These are phyloP conservation scores for Sphagnurus paluster DNA, from an alignment of 1,284 basidiomycete genomes.

Conservation along the genomic window DNA sequence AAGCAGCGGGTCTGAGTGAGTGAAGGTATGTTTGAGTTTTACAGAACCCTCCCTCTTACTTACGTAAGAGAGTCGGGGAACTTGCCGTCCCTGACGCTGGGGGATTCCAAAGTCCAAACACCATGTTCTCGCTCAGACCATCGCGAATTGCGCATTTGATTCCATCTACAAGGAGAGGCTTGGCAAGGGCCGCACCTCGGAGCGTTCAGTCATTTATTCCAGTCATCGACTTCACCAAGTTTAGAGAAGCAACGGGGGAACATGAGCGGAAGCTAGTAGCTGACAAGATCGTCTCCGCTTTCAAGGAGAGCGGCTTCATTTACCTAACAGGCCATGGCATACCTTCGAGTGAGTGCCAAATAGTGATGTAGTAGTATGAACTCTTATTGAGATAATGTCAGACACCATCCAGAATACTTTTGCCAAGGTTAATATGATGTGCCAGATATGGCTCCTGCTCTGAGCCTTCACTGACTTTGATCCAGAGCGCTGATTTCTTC, in stretches of 20 bases:
- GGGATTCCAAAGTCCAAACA: not conserved
- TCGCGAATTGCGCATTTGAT: slow-evolving; percentile 10
- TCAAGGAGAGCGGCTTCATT: slow-evolving; percentile 77
- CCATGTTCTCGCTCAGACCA: slow-evolving; percentile 31
- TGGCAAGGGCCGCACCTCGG: slow-evolving; percentile 28
- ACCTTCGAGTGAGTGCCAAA: slow-evolving; percentile 33
- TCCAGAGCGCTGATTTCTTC: slow-evolving; percentile 76
- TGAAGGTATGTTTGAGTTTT: no score
- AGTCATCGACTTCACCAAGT: slow-evolving; percentile 75
- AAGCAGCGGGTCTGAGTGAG: no score
- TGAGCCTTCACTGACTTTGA: not conserved
- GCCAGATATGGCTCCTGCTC: not conserved
- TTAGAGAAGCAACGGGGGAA: slow-evolving; percentile 47
- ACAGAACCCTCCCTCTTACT: no score
- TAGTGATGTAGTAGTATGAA: not conserved
- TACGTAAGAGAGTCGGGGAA: no score
- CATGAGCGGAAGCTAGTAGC: slow-evolving; percentile 66
- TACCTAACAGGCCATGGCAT: slow-evolving; percentile 75
- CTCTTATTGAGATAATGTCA: slow-evolving; percentile 8
- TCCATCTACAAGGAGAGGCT: slow-evolving; percentile 23
- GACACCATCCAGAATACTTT: slow-evolving; percentile 57
- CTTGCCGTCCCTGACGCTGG: not conserved
- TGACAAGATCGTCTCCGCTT: slow-evolving; percentile 70
- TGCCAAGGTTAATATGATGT: slow-evolving; percentile 46
- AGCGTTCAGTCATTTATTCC: slow-evolving; percentile 53